Evolutionary conservation across 1,139 yeast genomes (phyloP).

Genomic region (Candida mesenterica): DNA sequence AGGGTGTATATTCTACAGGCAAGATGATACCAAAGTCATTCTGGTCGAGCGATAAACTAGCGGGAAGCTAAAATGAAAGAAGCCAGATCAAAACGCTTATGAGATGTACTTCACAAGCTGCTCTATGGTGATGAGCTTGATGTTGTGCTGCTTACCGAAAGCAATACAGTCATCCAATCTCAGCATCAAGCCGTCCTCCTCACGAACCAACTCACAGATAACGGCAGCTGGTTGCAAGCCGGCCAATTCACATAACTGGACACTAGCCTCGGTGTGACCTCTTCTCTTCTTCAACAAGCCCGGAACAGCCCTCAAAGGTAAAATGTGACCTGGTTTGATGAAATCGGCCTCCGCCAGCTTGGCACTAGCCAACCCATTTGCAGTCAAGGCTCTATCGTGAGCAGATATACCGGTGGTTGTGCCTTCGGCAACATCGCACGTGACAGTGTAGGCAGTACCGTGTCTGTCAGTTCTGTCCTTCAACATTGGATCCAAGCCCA

Average conservation of each 20-base stretch:
- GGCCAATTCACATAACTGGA: conserved; percentile 76
- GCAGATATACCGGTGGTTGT: conserved; percentile 99
- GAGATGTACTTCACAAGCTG: conserved; percentile 57
- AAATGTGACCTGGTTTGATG: conserved; percentile 88
- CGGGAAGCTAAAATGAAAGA: not conserved
- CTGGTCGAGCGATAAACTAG: no score
- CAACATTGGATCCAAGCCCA: conserved; percentile 80
- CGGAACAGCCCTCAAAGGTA: conserved; percentile 88
- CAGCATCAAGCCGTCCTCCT: conserved; percentile 95
- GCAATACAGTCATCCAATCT: conserved; percentile 80
- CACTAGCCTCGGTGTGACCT: conserved; percentile 99
- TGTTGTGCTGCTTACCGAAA: conserved; percentile 60
- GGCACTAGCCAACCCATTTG: conserved; percentile 65
- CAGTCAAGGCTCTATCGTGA: conserved; percentile 87
- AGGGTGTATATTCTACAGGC: no score
- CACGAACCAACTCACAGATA: conserved; percentile 91
- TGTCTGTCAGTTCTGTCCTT: conserved; percentile 72
- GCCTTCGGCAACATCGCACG: conserved; percentile 80
- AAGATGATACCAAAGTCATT: no score
- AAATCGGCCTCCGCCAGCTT: conserved; percentile 59
- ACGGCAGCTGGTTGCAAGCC: conserved; percentile 86
- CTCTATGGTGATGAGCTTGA: conserved; percentile 81
- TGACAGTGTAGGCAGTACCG: conserved; percentile 94
- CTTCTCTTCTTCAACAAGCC: conserved; percentile 79
- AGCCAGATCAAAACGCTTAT: not conserved